Evolutionary conservation across 805 yeast genomes (phyloP).

Genomic region (Lipomyces yamanashiensis): DNA sequence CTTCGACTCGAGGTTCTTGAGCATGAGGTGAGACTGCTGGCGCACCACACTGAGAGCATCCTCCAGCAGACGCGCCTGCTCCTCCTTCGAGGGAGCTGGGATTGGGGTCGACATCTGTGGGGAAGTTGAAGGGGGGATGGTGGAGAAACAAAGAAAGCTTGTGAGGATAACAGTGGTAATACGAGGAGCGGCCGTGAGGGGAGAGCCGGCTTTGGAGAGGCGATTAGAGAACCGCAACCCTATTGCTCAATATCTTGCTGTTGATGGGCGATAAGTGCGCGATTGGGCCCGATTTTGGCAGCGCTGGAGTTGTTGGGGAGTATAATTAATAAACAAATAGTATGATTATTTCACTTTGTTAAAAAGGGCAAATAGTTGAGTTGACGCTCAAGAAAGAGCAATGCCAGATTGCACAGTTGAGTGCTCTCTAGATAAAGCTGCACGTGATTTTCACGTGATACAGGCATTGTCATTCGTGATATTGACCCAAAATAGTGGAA

Average conservation of each 20-base stretch:
- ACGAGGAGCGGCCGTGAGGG: conserved; percentile 4
- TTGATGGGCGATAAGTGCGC: conserved; percentile 8
- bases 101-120: conserved; percentile 33
- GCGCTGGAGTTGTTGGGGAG: neutral
- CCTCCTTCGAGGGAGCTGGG: conserved; percentile 37
- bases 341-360: neutral
- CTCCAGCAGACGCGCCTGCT: conserved; percentile 46
- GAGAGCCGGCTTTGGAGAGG: conserved; percentile 11
- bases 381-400: neutral
- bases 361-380: neutral
- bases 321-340: neutral
- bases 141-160: neutral
- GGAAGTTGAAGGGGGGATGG: neutral
- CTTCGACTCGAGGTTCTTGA: conserved; percentile 68
- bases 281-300: neutral
- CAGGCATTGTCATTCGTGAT: neutral
- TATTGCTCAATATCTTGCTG: neutral
- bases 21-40: conserved; percentile 77
- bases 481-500: too few relatives aligned
- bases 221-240: conserved; percentile 18
- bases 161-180: neutral
- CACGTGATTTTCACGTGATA: neutral
- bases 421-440: neutral
- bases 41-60: conserved; percentile 58
- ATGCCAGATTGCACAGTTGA: neutral